phyloP scores from a whole-genome alignment of 306 rosid species.

The Prunus armeniaca region DNA sequence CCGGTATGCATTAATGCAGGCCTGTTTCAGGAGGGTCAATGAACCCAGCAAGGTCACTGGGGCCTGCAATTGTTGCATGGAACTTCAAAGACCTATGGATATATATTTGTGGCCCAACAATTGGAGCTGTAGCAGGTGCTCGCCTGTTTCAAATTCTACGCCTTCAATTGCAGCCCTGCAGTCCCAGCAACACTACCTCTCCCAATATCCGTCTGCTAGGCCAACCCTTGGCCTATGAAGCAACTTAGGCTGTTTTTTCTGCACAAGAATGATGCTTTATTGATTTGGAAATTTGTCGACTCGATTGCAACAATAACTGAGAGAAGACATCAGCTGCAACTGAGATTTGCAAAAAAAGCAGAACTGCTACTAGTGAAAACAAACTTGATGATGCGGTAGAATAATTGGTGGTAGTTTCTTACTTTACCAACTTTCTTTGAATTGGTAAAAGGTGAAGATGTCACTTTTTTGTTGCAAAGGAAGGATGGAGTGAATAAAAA shows the following conservation, averaged over 20 bases:
- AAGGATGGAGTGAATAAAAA: not conserved
- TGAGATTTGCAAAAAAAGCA: too few species aligned
- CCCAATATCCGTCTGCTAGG: slow-evolving; percentile 13
- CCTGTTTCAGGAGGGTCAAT: slow-evolving; percentile 86
- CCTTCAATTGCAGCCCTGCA: slow-evolving; percentile 24
- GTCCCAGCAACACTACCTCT: slow-evolving; percentile 20
- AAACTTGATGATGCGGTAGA: not conserved
- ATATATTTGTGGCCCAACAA: slow-evolving; percentile 60
- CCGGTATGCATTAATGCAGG: slow-evolving; percentile 30
- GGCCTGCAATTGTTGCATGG: slow-evolving; percentile 78
- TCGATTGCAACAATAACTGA: not conserved
- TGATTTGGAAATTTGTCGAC: not conserved
- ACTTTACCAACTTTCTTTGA: slow-evolving; percentile 5
- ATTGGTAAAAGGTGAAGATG: not conserved
- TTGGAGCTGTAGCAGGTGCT: slow-evolving; percentile 61
- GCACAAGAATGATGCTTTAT: not conserved
- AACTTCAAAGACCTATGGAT: slow-evolving; percentile 67
- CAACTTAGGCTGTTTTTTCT: not conserved
- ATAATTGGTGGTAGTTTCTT: not conserved
- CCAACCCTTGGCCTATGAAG: not conserved
- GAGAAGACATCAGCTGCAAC: too few species aligned
- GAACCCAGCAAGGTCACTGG: slow-evolving; percentile 91
- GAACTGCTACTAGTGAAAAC: too few species aligned
- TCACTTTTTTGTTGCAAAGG: not conserved
- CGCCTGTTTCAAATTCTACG: slow-evolving; percentile 40